These are phyloP conservation scores for Lactarius sanguifluus DNA, from an alignment of 768 basidiomycete genomes.

Conservation along the genomic window DNA sequence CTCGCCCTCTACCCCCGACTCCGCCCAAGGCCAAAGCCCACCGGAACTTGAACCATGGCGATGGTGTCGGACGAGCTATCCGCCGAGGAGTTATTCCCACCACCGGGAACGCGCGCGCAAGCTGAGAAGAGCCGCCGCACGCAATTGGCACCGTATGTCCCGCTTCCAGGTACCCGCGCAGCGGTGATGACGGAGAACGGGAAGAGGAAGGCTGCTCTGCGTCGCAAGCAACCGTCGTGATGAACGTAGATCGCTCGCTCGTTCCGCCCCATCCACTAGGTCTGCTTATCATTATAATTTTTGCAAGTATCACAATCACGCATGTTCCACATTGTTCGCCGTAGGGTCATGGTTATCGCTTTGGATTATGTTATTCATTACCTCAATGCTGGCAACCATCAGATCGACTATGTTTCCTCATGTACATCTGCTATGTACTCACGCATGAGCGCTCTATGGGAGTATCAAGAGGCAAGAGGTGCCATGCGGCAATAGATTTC, in stretches of 20 bases:
- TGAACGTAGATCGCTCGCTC: neutral
- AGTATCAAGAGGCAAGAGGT: neutral
- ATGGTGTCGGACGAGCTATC: neutral
- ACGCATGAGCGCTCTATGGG: neutral
- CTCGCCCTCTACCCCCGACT: too few relatives aligned
- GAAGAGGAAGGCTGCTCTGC: neutral
- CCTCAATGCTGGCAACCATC: neutral
- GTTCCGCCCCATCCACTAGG: neutral
- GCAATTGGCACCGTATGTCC: constrained; percentile 11
- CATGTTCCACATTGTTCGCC: too few relatives aligned
- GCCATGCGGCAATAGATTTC: neutral
- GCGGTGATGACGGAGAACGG: constrained; percentile 14
- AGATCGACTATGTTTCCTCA: neutral
- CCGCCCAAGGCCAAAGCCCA: neutral
- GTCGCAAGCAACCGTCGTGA: neutral
- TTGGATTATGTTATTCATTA: neutral
- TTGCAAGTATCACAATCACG: neutral
- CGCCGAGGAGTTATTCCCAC: constrained; percentile 20
- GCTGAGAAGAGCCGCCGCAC: constrained; percentile 16
- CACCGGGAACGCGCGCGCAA: constrained; percentile 8
- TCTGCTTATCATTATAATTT: neutral
- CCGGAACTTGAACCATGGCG: neutral
- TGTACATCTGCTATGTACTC: neutral
- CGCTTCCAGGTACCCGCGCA: constrained; percentile 22
- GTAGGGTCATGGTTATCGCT: neutral